These are phyloP conservation scores for Sporobolus alterniflorus DNA, from an alignment of 202 grass and related monocot species.

Conservation along the genomic window DNA sequence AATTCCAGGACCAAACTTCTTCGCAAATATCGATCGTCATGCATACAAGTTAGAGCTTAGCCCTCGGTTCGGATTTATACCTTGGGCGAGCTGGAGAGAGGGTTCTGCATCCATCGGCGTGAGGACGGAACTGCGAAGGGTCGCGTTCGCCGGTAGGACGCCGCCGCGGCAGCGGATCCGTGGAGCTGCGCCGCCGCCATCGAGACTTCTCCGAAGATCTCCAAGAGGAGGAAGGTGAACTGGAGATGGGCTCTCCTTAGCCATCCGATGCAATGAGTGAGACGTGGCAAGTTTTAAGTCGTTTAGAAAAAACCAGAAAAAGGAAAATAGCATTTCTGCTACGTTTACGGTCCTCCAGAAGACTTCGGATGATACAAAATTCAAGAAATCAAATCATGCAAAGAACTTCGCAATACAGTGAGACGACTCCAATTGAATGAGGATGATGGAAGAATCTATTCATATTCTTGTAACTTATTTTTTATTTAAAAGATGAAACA, in stretches of 20 bases:
- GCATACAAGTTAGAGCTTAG: slow-evolving; percentile 18
- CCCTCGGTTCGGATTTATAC: slow-evolving; percentile 1
- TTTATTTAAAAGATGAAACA: no score
- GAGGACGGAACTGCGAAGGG: background rate
- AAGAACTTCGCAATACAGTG: background rate
- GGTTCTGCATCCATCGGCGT: background rate
- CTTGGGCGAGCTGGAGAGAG: background rate
- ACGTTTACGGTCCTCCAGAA: background rate
- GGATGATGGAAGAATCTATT: background rate
- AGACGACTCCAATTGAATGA: background rate
- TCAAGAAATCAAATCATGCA: background rate
- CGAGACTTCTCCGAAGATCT: background rate
- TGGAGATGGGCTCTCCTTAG: background rate
- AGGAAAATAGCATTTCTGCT: background rate
- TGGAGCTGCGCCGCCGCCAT: slow-evolving; percentile 51
- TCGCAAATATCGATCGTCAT: background rate
- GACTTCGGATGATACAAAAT: background rate
- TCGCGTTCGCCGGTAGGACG: background rate
- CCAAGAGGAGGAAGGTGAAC: background rate
- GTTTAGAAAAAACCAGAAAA: background rate
- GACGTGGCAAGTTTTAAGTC: background rate
- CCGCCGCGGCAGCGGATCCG: slow-evolving; percentile 16
- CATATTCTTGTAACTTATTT: background rate
- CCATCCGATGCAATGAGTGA: background rate
- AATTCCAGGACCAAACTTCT: background rate